These are phyloP conservation scores for Torulaspora gathmanii DNA, from an alignment of 805 yeast genomes.

Conservation along the genomic window DNA sequence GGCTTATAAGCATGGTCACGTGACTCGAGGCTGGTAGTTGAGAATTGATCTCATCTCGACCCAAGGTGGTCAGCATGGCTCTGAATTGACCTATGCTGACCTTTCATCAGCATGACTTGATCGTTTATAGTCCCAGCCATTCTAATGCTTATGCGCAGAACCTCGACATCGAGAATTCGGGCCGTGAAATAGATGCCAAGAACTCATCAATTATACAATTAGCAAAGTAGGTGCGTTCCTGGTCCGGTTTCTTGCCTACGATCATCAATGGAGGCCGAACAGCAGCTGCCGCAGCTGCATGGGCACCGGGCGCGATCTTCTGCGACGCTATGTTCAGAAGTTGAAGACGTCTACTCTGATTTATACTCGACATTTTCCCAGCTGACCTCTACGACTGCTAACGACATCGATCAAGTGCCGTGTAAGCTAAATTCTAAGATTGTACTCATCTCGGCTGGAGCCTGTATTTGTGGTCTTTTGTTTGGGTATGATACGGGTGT, in stretches of 20 bases:
- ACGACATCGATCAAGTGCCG: slow-evolving; percentile 32
- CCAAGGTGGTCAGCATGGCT: neutral
- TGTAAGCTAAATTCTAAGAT: slow-evolving; percentile 23
- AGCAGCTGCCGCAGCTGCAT: neutral
- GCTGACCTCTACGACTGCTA: slow-evolving; percentile 25
- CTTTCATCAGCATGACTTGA: too few relatives aligned
- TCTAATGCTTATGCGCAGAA: neutral
- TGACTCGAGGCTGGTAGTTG: neutral
- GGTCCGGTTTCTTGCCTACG: neutral
- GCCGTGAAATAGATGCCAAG: neutral
- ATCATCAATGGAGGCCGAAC: neutral
- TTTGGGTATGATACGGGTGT: slow-evolving; percentile 67
- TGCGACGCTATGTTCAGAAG: slow-evolving; percentile 9
- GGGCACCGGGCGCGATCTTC: slow-evolving; percentile 1
- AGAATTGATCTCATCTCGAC: neutral
- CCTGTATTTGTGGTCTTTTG: slow-evolving; percentile 57
- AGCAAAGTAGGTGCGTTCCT: neutral
- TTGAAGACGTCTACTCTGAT: slow-evolving; percentile 30
- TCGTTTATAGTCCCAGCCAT: neutral
- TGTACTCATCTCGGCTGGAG: slow-evolving; percentile 19
- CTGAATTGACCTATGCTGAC: too few relatives aligned
- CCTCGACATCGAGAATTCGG: neutral
- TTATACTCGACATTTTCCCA: slow-evolving; percentile 30
- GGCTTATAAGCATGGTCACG: slow-evolving; percentile 4
- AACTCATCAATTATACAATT: neutral